These are phyloP conservation scores for Auricularia auricula-judae DNA, from an alignment of 768 basidiomycete genomes.

Conservation along the genomic window DNA sequence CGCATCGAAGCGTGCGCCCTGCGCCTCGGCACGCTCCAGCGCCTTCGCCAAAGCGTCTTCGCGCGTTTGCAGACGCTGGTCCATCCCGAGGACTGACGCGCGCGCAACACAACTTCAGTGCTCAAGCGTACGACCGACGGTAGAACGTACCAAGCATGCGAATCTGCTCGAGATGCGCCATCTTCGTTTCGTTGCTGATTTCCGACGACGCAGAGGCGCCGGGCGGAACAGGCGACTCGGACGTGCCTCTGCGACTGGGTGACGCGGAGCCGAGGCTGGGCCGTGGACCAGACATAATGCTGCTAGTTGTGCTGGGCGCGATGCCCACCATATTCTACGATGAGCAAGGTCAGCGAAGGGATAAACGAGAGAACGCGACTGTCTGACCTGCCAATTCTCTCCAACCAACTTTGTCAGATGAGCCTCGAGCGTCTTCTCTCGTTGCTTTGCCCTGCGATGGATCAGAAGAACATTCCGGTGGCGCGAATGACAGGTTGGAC, in stretches of 20 bases:
- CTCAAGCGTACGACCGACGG: not conserved
- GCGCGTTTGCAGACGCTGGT: constrained; percentile 52
- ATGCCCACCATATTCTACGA: constrained; percentile 1
- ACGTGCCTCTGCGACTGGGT: not conserved
- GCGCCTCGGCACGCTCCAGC: constrained; percentile 44
- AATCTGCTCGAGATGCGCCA: constrained; percentile 58
- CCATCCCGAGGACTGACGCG: constrained; percentile 52
- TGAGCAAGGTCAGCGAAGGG: not conserved
- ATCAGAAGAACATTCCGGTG: not conserved
- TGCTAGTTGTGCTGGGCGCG: not conserved
- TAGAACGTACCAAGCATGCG: constrained; percentile 29
- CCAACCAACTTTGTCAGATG: constrained; percentile 62
- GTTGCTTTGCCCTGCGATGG: constrained; percentile 38
- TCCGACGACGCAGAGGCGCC: not conserved
- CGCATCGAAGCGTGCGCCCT: not conserved
- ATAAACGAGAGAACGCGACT: not conserved
- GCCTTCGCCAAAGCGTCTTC: constrained; percentile 52
- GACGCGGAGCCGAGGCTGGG: not conserved
- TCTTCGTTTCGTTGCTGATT: constrained; percentile 24
- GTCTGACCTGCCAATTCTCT: constrained; percentile 69
- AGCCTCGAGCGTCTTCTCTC: constrained; percentile 68
- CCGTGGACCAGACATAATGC: not conserved
- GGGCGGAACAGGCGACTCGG: not conserved
- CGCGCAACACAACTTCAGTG: not conserved
- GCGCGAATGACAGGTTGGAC: constrained; percentile 4